These are phyloP conservation scores for Phalaenopsis equestris DNA, from an alignment of 106 monocot genomes.

Conservation along the genomic window DNA sequence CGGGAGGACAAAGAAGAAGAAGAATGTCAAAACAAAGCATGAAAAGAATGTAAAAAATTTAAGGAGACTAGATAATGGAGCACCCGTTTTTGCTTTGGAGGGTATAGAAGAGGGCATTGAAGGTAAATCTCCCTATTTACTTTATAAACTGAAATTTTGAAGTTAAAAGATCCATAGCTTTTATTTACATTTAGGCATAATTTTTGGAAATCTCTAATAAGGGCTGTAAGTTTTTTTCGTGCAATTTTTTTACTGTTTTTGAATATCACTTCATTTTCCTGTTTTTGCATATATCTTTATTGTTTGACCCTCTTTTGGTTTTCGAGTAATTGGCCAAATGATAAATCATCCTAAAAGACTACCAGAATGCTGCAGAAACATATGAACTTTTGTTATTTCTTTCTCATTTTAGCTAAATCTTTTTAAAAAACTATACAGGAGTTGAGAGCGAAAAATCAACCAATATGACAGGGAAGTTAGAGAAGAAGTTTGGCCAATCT, in stretches of 20 bases:
- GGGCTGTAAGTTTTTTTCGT: not conserved
- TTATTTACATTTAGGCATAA: not conserved
- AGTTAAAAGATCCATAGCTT: not conserved
- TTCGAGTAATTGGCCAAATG: not conserved
- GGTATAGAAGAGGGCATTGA: constrained; percentile 46
- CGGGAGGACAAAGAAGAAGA: constrained; percentile 62
- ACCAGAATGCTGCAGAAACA: too few relatives aligned
- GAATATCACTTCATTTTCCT: not conserved
- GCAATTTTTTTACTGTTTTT: not conserved
- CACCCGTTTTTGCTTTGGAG: constrained; percentile 64
- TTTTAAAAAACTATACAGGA: constrained; percentile 14
- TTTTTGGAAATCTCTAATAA: not conserved
- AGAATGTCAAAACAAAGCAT: constrained; percentile 42
- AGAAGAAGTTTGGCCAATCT: constrained; percentile 80
- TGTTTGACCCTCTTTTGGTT: not conserved
- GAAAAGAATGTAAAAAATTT: constrained; percentile 56
- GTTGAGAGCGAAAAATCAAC: constrained; percentile 30
- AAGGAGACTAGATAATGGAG: constrained; percentile 29
- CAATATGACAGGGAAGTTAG: constrained; percentile 40
- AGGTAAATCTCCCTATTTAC: constrained; percentile 21
- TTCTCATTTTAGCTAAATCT: not conserved
- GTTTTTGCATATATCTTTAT: not conserved
- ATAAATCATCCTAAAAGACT: too few relatives aligned
- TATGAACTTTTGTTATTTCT: too few relatives aligned
- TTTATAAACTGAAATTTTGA: not conserved